A percentile compares a stretch with the other conserved stretches of the same genome.
phyloP scores from a whole-genome alignment of 148 eudicot species.

The Rhododendron kiyosumense region DNA sequence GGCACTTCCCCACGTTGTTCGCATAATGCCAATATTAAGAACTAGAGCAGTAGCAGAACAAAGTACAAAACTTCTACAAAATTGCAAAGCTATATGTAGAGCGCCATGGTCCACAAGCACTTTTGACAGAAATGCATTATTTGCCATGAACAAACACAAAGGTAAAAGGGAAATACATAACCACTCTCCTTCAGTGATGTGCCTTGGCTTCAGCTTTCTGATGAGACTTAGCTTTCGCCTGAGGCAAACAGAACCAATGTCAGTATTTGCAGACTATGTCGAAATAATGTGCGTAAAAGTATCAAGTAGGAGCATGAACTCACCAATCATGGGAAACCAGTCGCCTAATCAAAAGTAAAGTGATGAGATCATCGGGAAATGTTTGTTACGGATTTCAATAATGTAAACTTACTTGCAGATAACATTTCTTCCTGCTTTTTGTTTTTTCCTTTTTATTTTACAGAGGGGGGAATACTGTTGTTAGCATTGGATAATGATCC shows the following conservation, averaged over 20 bases:
- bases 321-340: not conserved
- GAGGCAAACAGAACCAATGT: not conserved
- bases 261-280: not conserved
- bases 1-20: not conserved
- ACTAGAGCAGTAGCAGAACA: not conserved
- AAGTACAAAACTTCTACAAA: not conserved
- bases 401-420: not conserved
- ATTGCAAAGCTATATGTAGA: not conserved
- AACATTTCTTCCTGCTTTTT: not conserved
- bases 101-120: not conserved
- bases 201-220: conserved; percentile 63
- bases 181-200: conserved; percentile 41
- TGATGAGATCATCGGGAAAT: not conserved
- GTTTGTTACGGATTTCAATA: not conserved
- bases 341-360: not conserved
- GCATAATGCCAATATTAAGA: not conserved
- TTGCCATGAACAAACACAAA: not conserved
- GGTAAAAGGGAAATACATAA: not conserved
- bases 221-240: conserved; percentile 75
- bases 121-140: conserved; percentile 5
- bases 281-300: not conserved
- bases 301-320: not conserved
- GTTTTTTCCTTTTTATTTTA: not conserved
- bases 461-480: not conserved
- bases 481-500: not conserved